Base-by-base conservation (phyloP, 805 yeast species). In the Ascoidea tarda region DNA sequence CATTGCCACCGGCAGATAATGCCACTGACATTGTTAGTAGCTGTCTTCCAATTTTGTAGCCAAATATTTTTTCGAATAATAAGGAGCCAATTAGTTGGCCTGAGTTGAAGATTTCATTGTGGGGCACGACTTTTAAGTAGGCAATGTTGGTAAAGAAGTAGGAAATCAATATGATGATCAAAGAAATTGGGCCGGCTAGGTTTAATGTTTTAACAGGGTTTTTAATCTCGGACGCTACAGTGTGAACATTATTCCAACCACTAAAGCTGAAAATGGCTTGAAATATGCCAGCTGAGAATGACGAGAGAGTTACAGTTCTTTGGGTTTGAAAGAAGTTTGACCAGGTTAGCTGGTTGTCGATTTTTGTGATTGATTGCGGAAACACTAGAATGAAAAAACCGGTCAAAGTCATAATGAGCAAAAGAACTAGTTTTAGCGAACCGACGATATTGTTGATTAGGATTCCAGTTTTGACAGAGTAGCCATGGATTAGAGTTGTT, bases 221-320 rank as follows among this genome's bases (percentile, higher is more conserved):
- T 54, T 75, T 73, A 45, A 81, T 75, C 59, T 81, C 87, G 49
- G 80, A 77, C 4, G 82, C 69, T 10, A 78, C 81, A 0, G 79
- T 72, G 59, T 80, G 84, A 6, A 80, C 80, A 6, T 76, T 65
- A 57, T 74, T 77, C 85, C 86, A 81, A 3, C 87, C 87, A 5
- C 77, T 71, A 56, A 73, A 78, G 5, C 82, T 76, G 66, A 78
- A 81, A 53, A 76, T 70, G 1, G 83, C 79, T 58, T 76, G 77
- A 28, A 80, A 71, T 32, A 79, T 70, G 0, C 83, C 82, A 49
- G 77, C 66, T 0, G 83, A 74, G 53, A 80, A 65, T 1, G 76
- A 70, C 0, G 83, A 66, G 2, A 71, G 47, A 1, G 75, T 64
- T 1, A 75, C 67, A 1, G 12, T 55, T 51, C 33, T 65, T 66